Base-by-base conservation (phyloP, 495 filamentous ascomycete species). In the Xylaria telfairii region DNA sequence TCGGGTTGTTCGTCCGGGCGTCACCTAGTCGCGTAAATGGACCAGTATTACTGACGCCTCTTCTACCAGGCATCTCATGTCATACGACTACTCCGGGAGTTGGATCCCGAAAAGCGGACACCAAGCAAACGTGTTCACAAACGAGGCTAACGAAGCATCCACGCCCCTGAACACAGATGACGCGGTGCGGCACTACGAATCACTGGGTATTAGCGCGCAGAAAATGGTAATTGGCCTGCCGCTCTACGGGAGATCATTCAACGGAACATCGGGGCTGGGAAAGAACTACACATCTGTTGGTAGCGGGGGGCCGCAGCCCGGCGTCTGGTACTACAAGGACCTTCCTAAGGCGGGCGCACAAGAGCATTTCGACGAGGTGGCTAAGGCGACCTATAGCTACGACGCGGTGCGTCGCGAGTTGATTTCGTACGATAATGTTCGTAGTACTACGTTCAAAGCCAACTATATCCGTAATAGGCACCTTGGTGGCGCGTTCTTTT, bases 181-280 rank as follows among this genome's bases (percentile, higher is more conserved):
- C 37, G 93, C 92, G 19, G 82, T 93, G 0, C 75, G 82, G 34
- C 87, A 92, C 75, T 97, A 97, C 81, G 78, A 90, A 69, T 77
- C 81, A 0, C 78, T 82, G 10, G 92, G 91, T 0, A 87, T 97
- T 4, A 76, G 85, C 0, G 71, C 89, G 0, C 71, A 77, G 53
- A 97, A 96, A 79, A 89, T 98, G 44, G 86, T 95, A 9, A 80
- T 97, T 34, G 94, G 95, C 34, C 88, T 97, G 83, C 94, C 94
- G 0, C 82, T 98, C 0, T 97, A 97, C 75, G 95, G 95, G 0
- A 90, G 93, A 9, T 85, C 92, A 9, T 98, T 97, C 75, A 81
- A 86, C 67, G 81, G 85, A 28, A 97, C 94, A 0, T 76, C 84
- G 19, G 94, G 94, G 0, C 87, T 90, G 0, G 95, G 94, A 0